Base-by-base conservation (phyloP, 2,329 filamentous ascomycete genomes). In the Beauveria rudraprayagi region DNA sequence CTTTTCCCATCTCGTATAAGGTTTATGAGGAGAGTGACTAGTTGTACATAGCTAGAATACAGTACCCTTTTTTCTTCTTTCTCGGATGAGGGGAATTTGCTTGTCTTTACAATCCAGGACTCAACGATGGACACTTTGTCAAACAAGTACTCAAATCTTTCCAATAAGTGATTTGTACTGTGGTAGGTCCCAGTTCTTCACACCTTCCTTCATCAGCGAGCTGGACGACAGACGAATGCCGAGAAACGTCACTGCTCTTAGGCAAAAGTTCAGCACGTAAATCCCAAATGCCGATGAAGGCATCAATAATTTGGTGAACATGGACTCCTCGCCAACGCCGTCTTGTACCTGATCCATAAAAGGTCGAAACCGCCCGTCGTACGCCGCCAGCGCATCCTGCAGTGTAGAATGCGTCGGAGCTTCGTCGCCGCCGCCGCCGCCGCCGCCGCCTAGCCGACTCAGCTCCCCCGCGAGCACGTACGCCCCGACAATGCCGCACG, bases 401-500 rank as follows among this genome's bases (percentile, higher is more conserved):
- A 77, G 65, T 7, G 16, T 24, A 11, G 44, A 2, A 22, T 50
- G 46, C 14, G 26, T 2, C 7, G 17, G 10, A 14, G 69, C 64
- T 8, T 57, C 51, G 2, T 47, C 6, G 9, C 3, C 17, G 9
- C 19, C 19, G 2, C 50, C 6, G 9, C 5, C 17, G 9, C 19
- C 19, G 30, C 28, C 70, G 73, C 7, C 74, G 3, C 68, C 66
- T 26, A 53, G 40, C 28, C 30, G 28, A 26, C 69, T 67, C 16
- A 82, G 69, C 69, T 83, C 83, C 2, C 83, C 83, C 0, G 83
- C 83, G 4, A 87, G 72, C 2, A 84, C 70, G 66, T 86, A 86
- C 0, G 81, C 80, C 0, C 78, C 78, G 0, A 80, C 67, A 0
- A 86, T 66, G 0, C 77, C 76, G 0, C 73, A 65, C 1, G 77